Evolutionary conservation across 805 yeast species (phyloP).

Genomic region (Yamadazyma paraphyllophila): DNA sequence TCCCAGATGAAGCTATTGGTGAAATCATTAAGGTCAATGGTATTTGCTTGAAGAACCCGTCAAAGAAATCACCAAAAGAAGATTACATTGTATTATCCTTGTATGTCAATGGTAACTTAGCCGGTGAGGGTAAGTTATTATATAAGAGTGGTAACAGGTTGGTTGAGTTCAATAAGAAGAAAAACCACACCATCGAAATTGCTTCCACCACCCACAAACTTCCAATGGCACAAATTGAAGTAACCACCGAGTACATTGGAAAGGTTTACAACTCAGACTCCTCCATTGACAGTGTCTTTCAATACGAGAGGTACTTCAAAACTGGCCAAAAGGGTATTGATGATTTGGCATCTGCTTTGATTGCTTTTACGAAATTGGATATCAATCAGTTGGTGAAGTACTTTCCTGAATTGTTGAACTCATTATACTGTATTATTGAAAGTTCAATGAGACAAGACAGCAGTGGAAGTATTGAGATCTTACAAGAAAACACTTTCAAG

Average conservation of each 20-base stretch:
- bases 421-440: constrained; percentile 34
- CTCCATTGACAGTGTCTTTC: constrained; percentile 52
- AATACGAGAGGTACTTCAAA: constrained; percentile 50
- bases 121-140: constrained; percentile 58
- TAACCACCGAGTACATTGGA: constrained; percentile 68
- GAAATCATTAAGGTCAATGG: constrained; percentile 68
- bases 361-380: constrained; percentile 53
- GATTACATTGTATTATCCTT: constrained; percentile 57
- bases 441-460: constrained; percentile 22
- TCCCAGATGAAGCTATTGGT: constrained; percentile 68
- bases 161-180: constrained; percentile 45
- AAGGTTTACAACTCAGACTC: constrained; percentile 58
- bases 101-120: constrained; percentile 59
- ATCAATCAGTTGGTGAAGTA: constrained; percentile 53
- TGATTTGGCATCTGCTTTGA: constrained; percentile 47
- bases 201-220: constrained; percentile 34
- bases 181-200: constrained; percentile 45
- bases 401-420: constrained; percentile 54
- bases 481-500: constrained; percentile 45
- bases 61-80: constrained; percentile 37
- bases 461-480: constrained; percentile 25
- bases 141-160: constrained; percentile 48
- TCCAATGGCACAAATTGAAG: constrained; percentile 48
- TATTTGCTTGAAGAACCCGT: constrained; percentile 39
- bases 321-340: constrained; percentile 39